Evolutionary conservation across 192 early-diverging fungal species (phyloP), one percentile per base, ranked within the genome.

Genomic region (Podila epicladia): DNA sequence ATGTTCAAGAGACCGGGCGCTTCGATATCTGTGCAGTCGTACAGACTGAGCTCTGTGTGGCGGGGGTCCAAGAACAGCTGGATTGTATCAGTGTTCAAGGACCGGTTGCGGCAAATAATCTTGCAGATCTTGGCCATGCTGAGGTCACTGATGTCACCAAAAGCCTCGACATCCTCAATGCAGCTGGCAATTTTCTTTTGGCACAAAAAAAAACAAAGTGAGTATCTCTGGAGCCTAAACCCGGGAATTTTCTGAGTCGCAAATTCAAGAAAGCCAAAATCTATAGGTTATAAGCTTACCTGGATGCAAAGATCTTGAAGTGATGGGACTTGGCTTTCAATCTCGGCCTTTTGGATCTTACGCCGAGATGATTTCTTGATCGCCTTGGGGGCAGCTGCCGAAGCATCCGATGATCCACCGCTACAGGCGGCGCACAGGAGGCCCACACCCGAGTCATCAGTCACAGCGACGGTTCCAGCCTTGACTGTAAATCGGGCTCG

Each of bases 161-260:
- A 90, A 20, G 88, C 88, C 60, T 96, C 94, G 0, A 97, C 92
- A 72, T 89, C 88, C 62, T 96, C 93, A 57, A 97, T 91, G 65
- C 93, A 86, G 64, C 85, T 85, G 3, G 92, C 93, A 74, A 96
- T 91, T 28, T 88, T 69, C 88, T 91, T 26, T 57, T 32, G 31
- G 3, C 5, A 3, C 65, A 65, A 53, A 41, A 0, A 9, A 61
- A 49, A 3, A 64, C 22, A 38, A 49, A 58, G 35, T 59, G 32
- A 55, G 6, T 38, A 55, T 22, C 20, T 51, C 33, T 24, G 45
- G 17, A 32, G 9, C 9, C n/a, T 31, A n/a, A n/a, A 67, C 45
- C 35, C 32, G 53, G 22, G 35, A 49, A 8, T 5, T 15, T 22
- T 20, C 4, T 48, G 17, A 45, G 1, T 4, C 15, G 11, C 41